Evolutionary conservation across 73 alveolate genomes (phyloP).

Genomic region (Tetrahymena malaccensis): DNA sequence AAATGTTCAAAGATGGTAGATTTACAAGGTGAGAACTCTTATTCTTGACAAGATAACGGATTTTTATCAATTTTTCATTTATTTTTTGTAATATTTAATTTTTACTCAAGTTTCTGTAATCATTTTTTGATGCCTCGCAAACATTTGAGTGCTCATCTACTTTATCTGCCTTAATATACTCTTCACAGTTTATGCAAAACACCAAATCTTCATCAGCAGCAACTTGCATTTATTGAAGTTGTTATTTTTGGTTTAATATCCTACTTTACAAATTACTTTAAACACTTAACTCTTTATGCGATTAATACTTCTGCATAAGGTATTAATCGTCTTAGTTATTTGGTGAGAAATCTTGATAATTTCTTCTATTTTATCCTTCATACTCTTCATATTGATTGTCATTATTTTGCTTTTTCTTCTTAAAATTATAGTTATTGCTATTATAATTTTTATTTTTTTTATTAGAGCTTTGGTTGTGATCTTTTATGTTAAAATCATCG

Average conservation of each 20-base stretch:
- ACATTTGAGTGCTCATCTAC: background rate
- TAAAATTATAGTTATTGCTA: background rate
- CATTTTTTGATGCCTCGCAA: background rate
- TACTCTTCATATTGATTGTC: background rate
- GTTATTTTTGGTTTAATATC: background rate
- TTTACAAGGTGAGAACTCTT: background rate
- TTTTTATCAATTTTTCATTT: background rate
- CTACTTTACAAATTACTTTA: background rate
- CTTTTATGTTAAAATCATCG: background rate
- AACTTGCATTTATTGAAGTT: background rate
- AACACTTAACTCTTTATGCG: background rate
- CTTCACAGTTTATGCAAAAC: background rate
- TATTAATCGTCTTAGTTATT: background rate
- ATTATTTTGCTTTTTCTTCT: background rate
- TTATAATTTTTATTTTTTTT: background rate
- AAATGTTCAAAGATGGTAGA: background rate
- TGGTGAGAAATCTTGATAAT: background rate
- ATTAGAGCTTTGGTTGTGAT: background rate
- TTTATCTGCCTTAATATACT: background rate
- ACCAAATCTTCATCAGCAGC: background rate
- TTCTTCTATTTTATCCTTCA: background rate
- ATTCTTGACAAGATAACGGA: background rate
- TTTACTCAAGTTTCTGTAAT: background rate
- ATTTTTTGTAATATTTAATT: background rate
- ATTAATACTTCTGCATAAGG: background rate